A percentile compares a stretch with the other conserved stretches of the same genome.
These are phyloP conservation scores for Fusarium incarnatum DNA, from an alignment of 2,329 filamentous ascomycete species.

Conservation along the genomic window DNA sequence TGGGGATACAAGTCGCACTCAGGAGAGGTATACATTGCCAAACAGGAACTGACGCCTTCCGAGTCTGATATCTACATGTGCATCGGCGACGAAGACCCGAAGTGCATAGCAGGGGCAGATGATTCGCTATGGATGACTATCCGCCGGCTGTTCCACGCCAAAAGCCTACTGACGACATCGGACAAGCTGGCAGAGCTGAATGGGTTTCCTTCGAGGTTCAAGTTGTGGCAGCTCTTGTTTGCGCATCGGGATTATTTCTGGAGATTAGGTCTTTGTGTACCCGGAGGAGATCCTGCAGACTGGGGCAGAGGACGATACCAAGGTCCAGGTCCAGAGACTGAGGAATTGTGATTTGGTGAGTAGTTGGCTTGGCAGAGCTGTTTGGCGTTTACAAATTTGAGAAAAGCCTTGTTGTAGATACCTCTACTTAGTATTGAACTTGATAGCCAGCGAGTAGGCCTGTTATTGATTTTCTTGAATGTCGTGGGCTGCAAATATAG, in stretches of 20 bases:
- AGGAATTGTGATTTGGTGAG: conserved; percentile 52
- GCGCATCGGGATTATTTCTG: conserved; percentile 98
- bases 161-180: conserved; percentile 43
- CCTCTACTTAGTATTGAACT: conserved; percentile 1
- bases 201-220: conserved; percentile 70
- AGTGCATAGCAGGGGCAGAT: conserved; percentile 75
- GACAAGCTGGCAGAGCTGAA: conserved; percentile 47
- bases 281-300: conserved; percentile 77
- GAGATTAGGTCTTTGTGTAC: conserved; percentile 89
- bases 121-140: conserved; percentile 48
- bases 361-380: neutral
- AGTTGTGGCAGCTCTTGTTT: conserved; percentile 93
- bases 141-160: conserved; percentile 41
- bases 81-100: conserved; percentile 74
- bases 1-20: conserved; percentile 90
- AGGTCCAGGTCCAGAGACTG: conserved; percentile 50
- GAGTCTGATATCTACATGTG: conserved; percentile 78
- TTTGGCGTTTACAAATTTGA: neutral
- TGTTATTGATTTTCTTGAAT: neutral
- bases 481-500: neutral
- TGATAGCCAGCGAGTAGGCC: neutral
- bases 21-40: conserved; percentile 88
- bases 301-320: conserved; percentile 69
- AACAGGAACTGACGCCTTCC: conserved; percentile 74
- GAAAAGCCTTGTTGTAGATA: conserved; percentile 15